phyloP scores from a whole-genome alignment of 2,329 filamentous ascomycete species.

The Pezicula rhizophila region DNA sequence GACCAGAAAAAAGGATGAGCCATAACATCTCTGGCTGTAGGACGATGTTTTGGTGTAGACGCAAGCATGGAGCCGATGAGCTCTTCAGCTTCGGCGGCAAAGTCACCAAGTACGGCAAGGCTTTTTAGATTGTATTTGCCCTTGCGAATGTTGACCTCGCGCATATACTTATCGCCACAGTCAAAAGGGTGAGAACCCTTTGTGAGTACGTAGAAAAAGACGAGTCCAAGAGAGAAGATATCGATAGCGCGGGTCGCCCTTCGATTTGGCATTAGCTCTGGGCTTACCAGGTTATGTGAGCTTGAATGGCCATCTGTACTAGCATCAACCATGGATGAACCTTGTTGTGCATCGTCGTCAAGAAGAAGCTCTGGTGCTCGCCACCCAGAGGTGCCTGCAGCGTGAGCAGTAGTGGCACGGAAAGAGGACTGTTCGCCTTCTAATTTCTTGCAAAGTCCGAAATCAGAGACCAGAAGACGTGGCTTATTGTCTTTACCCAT shows the following conservation, averaged over 20 bases:
- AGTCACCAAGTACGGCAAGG: constrained; percentile 72
- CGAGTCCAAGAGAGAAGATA: constrained; percentile 91
- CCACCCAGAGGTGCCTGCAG: constrained; percentile 91
- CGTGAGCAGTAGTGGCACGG: constrained; percentile 87
- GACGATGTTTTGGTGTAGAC: constrained; percentile 49
- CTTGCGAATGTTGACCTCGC: constrained; percentile 95
- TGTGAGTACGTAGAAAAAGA: constrained; percentile 99
- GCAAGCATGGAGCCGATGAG: constrained; percentile 75
- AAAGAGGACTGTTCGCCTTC: constrained; percentile 93
- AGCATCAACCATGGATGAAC: constrained; percentile 39
- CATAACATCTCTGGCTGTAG: constrained; percentile 73
- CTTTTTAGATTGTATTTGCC: constrained; percentile 68
- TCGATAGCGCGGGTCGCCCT: constrained; percentile 94
- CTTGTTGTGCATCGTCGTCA: constrained; percentile 61
- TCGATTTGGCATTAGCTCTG: constrained; percentile 56
- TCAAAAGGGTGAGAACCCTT: constrained; percentile 90
- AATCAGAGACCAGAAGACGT: constrained; percentile 93
- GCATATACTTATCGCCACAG: constrained; percentile 88
- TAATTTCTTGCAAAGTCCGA: constrained; percentile 94
- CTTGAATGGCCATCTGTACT: constrained; percentile 56
- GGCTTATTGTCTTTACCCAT: constrained; percentile 64
- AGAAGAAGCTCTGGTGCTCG: constrained; percentile 89
- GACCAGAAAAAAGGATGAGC: constrained; percentile 97
- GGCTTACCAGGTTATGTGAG: constrained; percentile 44
- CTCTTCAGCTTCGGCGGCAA: constrained; percentile 80